Conservation (phyloP, 106 monocot genomes). For the Dendrobium nobile region DNA sequence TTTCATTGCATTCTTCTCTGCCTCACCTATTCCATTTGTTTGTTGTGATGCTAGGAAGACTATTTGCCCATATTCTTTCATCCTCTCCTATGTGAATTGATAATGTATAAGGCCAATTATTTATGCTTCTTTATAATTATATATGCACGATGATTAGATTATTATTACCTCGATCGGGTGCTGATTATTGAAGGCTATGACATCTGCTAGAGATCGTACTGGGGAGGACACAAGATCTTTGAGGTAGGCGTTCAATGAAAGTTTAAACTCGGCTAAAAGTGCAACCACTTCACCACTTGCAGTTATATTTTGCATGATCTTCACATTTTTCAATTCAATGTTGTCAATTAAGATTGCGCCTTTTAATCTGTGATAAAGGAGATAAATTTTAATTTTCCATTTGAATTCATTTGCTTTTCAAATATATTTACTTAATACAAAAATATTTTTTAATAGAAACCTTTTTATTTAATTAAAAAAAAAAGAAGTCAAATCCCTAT, state of each 20-base stretch:
- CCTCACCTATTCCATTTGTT: constrained; percentile 19
- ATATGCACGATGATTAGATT: not conserved
- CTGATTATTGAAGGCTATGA: constrained; percentile 57
- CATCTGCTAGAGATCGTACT: constrained; percentile 49
- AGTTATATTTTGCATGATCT: constrained; percentile 13
- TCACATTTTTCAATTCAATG: constrained; percentile 28
- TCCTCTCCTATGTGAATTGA: constrained; percentile 18
- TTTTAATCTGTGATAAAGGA: constrained; percentile 4
- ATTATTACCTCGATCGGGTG: constrained; percentile 35
- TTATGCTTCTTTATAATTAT: not conserved
- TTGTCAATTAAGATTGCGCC: constrained; percentile 40
- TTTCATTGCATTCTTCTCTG: constrained; percentile 4
- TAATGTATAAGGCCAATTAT: not conserved
- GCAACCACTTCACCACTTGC: constrained; percentile 23
- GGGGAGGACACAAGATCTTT: constrained; percentile 37
- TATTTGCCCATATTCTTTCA: constrained; percentile 21
- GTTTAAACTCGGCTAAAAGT: constrained; percentile 51
- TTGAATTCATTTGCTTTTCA: no score
- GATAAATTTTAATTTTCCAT: no score
- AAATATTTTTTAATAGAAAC: no score
- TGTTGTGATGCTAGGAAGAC: constrained; percentile 19
- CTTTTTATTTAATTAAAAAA: no score
- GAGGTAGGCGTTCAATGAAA: constrained; percentile 40
- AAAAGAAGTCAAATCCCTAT: no score
- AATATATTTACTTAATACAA: no score